phyloP scores from a whole-genome alignment of 2,329 filamentous ascomycete species.

The Dactylellina sp. region DNA sequence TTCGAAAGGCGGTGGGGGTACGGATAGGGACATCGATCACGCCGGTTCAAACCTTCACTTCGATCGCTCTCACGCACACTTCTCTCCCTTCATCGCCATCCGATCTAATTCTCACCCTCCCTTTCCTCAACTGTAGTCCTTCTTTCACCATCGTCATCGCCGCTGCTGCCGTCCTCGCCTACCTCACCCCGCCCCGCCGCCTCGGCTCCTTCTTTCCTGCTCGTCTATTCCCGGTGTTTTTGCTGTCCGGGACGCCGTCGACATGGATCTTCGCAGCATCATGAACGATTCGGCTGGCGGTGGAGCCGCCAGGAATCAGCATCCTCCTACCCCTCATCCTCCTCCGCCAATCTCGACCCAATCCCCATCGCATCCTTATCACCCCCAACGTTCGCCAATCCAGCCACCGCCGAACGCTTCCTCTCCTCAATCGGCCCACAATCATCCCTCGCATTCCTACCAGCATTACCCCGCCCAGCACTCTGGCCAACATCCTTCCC shows the following conservation, averaged over 20 bases:
- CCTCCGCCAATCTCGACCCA: slow-evolving; percentile 17
- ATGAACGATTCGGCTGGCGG: slow-evolving; percentile 59
- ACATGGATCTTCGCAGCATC: slow-evolving; percentile 61
- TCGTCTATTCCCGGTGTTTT: slow-evolving; percentile 32
- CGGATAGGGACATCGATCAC: slow-evolving; percentile 54
- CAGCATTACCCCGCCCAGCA: slow-evolving; percentile 52
- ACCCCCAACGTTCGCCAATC: slow-evolving; percentile 46
- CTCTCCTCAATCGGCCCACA: no score
- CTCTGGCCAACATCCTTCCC: slow-evolving; percentile 48
- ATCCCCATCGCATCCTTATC: slow-evolving; percentile 33
- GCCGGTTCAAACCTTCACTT: slow-evolving; percentile 52
- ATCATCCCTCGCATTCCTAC: slow-evolving; percentile 46
- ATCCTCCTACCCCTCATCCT: slow-evolving; percentile 38
- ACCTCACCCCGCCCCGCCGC: no score
- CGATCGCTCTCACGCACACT: slow-evolving; percentile 35
- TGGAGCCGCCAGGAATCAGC: slow-evolving; percentile 53
- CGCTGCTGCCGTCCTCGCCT: slow-evolving; percentile 14
- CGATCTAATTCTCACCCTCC: slow-evolving; percentile 12
- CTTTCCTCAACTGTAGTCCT: slow-evolving; percentile 11
- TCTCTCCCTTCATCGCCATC: slow-evolving; percentile 34
- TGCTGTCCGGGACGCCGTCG: slow-evolving; percentile 16
- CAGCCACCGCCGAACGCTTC: slow-evolving; percentile 20
- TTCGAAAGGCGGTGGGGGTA: slow-evolving; percentile 37
- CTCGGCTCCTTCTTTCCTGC: no score
- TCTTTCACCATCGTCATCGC: slow-evolving; percentile 6